phyloP scores from a whole-genome alignment of 208 protist species.

The Trypanosoma melophagium region DNA sequence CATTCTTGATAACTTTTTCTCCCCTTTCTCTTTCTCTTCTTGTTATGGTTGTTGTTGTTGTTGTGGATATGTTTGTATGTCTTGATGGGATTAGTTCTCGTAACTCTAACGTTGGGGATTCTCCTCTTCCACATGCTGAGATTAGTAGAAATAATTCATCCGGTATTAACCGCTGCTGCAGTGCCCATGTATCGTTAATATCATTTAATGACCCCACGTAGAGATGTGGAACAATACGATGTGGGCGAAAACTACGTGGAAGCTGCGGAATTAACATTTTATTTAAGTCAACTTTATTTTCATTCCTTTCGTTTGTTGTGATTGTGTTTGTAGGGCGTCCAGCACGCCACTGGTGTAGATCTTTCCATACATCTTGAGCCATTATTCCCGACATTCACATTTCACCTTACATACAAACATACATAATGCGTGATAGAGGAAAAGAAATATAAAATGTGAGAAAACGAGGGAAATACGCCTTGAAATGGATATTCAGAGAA shows the following conservation, averaged over 20 bases:
- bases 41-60: neutral
- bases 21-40: neutral
- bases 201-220: slow-evolving; percentile 57
- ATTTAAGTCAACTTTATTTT: neutral
- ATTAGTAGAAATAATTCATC: slow-evolving; percentile 43
- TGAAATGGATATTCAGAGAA: no score
- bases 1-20: neutral
- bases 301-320: neutral
- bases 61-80: neutral
- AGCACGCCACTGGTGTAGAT: slow-evolving; percentile 14
- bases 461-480: no score
- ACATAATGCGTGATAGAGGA: neutral
- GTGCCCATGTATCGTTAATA: slow-evolving; percentile 32
- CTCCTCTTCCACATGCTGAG: slow-evolving; percentile 26
- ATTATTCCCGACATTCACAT: neutral
- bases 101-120: slow-evolving; percentile 24
- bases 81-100: slow-evolving; percentile 13
- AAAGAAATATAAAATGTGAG: no score
- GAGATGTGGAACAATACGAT: slow-evolving; percentile 53
- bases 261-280: neutral
- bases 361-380: neutral
- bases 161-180: slow-evolving; percentile 28
- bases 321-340: neutral
- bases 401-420: neutral
- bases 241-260: slow-evolving; percentile 41